Evolutionary conservation across 441 rosid genomes (phyloP), one percentile per base, ranked within the genome.

Genomic region (Pelargonium citronellum): DNA sequence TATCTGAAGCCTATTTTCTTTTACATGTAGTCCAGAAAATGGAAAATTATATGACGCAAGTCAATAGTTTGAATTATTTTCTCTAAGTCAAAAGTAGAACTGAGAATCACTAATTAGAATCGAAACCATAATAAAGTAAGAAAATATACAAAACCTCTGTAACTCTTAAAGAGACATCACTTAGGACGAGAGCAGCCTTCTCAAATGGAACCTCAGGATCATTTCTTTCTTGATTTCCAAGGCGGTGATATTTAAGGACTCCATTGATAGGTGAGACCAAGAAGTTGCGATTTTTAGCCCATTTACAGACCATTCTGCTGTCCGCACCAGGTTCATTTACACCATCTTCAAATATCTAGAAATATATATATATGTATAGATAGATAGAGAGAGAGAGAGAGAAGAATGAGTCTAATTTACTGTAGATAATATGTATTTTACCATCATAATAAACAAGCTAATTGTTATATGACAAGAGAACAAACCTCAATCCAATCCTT

Each of bases 401-500:
- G 9, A 39, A 7, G 43, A 2, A 39, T 39, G 43, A 39, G 43
- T 39, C 43, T 7, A 39, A 5, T 39, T 39, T 39, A 39, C 43
- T 39, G 43, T 39, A 39, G 43, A 3, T 39, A 39, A 39, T 39
- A 39, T 39, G 43, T 39, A 30, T 30, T 30, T 30, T 3, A 30
- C 43, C 37, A 30, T 30, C 37, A 30, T 30, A 30, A 30, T 30
- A 64, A 63, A 64, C 15, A 72, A 44, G 74, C 46, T 19, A 64
- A 75, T n/a, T 8, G 77, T 73, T 67, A 66, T 63, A 79, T 55
- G 41, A 27, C 2, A 67, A 43, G 69, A 69, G 74, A 69, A 79
- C 95, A 78, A 79, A 95, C 99, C 99, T 92, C 95, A 74, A 89
- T 75, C 99, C 99, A 95, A 75, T 92, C 96, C 64, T 77, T 81